Evolutionary conservation across 2,329 filamentous ascomycete species (phyloP), one percentile per base, ranked within the genome.

Genomic region (Sarocladiaceae sp.): DNA sequence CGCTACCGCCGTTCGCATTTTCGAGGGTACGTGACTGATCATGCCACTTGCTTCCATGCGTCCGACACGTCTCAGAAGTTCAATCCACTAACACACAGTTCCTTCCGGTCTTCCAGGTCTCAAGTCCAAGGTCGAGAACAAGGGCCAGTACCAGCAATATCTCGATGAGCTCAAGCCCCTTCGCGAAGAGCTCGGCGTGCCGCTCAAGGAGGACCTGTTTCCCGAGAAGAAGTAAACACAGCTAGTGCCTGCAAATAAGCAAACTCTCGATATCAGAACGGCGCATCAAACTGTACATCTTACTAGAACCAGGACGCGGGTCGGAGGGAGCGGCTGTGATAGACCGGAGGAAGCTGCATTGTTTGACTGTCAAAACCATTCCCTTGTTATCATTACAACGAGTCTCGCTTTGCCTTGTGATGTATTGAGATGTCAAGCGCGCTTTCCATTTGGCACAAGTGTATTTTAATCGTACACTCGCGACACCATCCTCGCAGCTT

Each of bases 101-200:
- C 52, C 61, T 63, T 55, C 60, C 57, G 37, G 52, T 22, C 13
- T n/a, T 53, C 58, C 58, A 96, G 92, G 93, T 68, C 88, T 99
- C 83, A 97, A 96, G 80, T 90, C 91, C 75, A 99, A 99, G 85
- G 94, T 97, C 63, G 94, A 99, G 84, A 99, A 96, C 84, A 87
- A 90, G 75, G 83, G 84, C 67, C 94, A 99, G 79, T 99, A 99
- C 79, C 83, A 97, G 68, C 87, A 96, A 79, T 97, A 96, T 76
- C 85, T 99, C 56, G 81, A 89, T 68, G 90, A 96, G 78, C 90
- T 99, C 62, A 90, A 96, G 80, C 80, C 87, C 59, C 80, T 97
- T 66, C 87, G 92, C 66, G 90, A 96, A 80, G 93, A 97, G 79
- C 85, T 97, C 58, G 93, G 93, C 64, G 84, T 97, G 64, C 78